Conservation (phyloP, 2,329 filamentous ascomycete species). For the Alternaria sp. region DNA sequence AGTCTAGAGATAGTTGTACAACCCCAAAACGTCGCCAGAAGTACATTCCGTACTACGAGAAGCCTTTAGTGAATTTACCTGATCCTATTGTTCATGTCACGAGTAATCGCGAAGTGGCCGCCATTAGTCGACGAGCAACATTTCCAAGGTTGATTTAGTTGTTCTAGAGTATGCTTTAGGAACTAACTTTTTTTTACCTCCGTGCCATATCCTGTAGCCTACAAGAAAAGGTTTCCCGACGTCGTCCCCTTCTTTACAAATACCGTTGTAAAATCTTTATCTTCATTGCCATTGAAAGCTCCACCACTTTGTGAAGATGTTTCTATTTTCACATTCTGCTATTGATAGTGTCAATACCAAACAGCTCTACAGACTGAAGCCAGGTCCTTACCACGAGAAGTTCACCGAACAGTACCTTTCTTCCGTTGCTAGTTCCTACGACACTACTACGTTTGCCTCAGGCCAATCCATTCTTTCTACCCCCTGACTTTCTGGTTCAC, state of each 20-base stretch:
- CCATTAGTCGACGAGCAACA: neutral
- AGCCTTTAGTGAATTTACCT: slow-evolving; percentile 32
- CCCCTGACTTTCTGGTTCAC: neutral
- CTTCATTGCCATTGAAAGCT: neutral
- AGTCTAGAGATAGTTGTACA: neutral
- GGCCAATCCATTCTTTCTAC: neutral
- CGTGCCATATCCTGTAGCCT: neutral
- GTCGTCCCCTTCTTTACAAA: no score
- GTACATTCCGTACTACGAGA: slow-evolving; percentile 31
- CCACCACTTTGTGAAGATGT: neutral
- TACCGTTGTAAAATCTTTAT: neutral
- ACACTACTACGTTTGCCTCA: neutral
- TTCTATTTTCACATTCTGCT: neutral
- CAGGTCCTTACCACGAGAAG: neutral
- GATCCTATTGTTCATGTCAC: slow-evolving; percentile 23
- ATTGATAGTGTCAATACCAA: neutral
- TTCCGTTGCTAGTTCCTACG: neutral
- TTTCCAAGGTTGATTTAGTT: neutral
- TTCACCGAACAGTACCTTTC: neutral
- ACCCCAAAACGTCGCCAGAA: neutral
- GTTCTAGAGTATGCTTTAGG: neutral
- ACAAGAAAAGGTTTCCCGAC: neutral
- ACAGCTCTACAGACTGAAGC: neutral
- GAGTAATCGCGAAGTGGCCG: slow-evolving; percentile 23
- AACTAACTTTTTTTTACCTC: neutral